These are phyloP conservation scores for Ambrosia hybrid DNA, from an alignment of 140 eudicot species.

Conservation along the genomic window DNA sequence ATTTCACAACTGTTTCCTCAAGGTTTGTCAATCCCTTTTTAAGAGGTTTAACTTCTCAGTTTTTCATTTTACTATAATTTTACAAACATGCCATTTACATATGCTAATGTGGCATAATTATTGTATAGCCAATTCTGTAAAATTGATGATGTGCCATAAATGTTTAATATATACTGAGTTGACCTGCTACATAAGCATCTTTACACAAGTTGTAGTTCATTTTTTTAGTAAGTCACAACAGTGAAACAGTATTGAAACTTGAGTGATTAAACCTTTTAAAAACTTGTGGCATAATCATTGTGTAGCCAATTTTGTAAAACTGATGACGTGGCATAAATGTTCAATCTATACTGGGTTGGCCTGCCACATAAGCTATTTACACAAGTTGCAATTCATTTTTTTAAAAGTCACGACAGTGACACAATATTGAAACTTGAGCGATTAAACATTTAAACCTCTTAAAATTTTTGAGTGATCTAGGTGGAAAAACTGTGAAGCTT, in stretches of 20 bases:
- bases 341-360: neutral
- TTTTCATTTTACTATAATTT: neutral
- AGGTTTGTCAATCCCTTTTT: neutral
- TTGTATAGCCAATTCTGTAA: neutral
- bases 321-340: neutral
- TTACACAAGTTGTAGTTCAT: neutral
- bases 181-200: neutral
- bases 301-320: neutral
- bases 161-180: neutral
- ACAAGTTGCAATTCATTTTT: neutral
- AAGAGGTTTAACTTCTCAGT: neutral
- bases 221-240: neutral
- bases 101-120: neutral
- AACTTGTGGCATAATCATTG: neutral
- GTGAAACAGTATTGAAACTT: neutral
- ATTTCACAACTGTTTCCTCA: neutral
- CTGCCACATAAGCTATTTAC: neutral
- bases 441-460: neutral
- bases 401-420: neutral
- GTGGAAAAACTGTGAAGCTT: slow-evolving; percentile 4
- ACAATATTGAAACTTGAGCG: neutral
- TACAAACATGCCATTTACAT: neutral
- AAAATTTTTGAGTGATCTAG: neutral
- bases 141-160: neutral
- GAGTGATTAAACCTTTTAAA: neutral